Percentiles rank a stretch among this genome's conserved stretches.
These are phyloP conservation scores for Pleurotus sapidus DNA, from an alignment of 768 basidiomycete species.

Conservation along the genomic window DNA sequence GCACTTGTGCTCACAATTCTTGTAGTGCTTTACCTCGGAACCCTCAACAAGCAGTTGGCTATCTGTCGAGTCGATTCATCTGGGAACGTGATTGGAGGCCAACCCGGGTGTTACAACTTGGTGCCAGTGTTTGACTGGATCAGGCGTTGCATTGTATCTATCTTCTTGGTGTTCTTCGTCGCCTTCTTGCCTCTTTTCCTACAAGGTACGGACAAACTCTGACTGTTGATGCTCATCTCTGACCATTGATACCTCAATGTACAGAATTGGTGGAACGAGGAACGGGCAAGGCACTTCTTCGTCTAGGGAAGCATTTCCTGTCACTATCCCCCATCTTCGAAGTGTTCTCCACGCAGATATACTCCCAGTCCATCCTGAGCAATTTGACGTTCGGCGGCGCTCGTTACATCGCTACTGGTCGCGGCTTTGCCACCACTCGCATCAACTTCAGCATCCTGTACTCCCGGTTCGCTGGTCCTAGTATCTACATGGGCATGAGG, in stretches of 20 bases:
- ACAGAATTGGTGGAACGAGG: constrained; percentile 94
- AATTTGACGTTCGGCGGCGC: constrained; percentile 98
- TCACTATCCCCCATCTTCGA: constrained; percentile 98
- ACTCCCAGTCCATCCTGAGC: constrained; percentile 94
- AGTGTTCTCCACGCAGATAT: constrained; percentile 98
- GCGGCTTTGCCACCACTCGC: constrained; percentile 97
- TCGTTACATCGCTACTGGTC: constrained; percentile 97
- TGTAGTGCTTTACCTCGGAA: constrained; percentile 89
- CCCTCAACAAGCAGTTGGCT: constrained; percentile 88
- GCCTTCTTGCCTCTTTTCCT: constrained; percentile 95
- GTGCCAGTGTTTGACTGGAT: constrained; percentile 98
- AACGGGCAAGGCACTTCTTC: constrained; percentile 90
- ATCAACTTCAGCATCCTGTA: constrained; percentile 96
- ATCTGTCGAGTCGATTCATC: constrained; percentile 86
- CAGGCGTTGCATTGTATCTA: constrained; percentile 92
- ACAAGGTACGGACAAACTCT: constrained; percentile 62
- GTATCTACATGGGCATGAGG: constrained; percentile 98
- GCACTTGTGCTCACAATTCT: constrained; percentile 10
- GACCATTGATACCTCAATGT: constrained; percentile 4
- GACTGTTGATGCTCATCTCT: background rate
- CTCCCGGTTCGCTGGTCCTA: constrained; percentile 98
- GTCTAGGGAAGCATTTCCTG: constrained; percentile 94
- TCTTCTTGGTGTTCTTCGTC: constrained; percentile 99
- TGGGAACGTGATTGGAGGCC: constrained; percentile 77
- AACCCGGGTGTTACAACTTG: constrained; percentile 94